phyloP scores from a whole-genome alignment of 176 grass and related monocot species.

The Oryza brachyantha region DNA sequence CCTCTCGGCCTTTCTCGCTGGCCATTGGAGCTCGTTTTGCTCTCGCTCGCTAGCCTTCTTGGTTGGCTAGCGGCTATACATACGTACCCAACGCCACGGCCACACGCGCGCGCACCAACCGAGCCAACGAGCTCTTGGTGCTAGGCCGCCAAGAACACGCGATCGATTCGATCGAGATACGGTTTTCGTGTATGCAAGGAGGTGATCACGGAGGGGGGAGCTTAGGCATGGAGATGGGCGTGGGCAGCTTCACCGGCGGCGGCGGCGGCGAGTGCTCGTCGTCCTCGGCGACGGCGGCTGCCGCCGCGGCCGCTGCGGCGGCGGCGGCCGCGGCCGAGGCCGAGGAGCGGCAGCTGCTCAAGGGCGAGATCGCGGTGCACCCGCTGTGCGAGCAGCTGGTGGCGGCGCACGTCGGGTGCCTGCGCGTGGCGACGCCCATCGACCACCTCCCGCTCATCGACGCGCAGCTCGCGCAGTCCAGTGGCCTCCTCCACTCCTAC shows the following conservation, averaged over 20 bases:
- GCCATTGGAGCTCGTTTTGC: neutral
- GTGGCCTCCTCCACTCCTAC: conserved; percentile 84
- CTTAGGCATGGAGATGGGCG: conserved; percentile 59
- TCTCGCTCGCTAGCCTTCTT: neutral
- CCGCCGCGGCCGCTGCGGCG: neutral
- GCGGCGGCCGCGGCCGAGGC: conserved; percentile 44
- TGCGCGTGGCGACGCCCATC: conserved; percentile 95
- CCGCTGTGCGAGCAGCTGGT: conserved; percentile 95
- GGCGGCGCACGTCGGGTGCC: conserved; percentile 85
- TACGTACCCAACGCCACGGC: neutral
- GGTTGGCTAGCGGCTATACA: conserved; percentile 8
- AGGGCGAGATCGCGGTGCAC: conserved; percentile 96
- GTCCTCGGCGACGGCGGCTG: conserved; percentile 29
- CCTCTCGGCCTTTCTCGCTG: conserved; percentile 11
- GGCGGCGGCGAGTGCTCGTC: conserved; percentile 62
- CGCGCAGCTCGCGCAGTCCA: conserved; percentile 79
- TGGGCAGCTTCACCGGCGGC: conserved; percentile 28
- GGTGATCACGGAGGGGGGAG: conserved; percentile 47
- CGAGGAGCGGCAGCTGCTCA: conserved; percentile 80
- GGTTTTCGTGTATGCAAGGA: conserved; percentile 48
- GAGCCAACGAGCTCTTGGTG: conserved; percentile 8
- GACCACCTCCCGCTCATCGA: conserved; percentile 96
- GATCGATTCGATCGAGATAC: neutral
- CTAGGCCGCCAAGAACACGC: neutral
- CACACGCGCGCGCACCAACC: conserved; percentile 33